Evolutionary conservation across 495 filamentous ascomycete species (phyloP), one percentile per base, ranked within the genome.

Genomic region (Hypoxylon perforatum): DNA sequence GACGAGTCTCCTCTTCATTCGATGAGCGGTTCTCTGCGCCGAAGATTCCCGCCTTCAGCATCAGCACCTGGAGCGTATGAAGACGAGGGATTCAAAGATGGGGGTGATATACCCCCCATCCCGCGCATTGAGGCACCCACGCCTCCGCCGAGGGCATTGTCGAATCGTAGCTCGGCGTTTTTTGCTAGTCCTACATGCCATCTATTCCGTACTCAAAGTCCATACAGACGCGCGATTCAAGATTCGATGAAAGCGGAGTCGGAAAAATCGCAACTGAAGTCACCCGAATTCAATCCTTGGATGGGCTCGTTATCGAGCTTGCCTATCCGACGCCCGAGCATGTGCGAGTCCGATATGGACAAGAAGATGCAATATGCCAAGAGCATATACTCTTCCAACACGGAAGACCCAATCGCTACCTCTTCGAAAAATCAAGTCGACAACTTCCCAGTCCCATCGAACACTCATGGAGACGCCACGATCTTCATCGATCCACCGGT

Each of bases 181-280:
- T 82, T 82, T 55, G 79, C 73, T 11, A 80, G 78, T 33, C 78
- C 78, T 9, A 72, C 76, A 8, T 78, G 76, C 8, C 80, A 83
- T 60, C 75, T 83, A 17, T 82, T 84, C 63, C 80, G 80, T 36
- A 84, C 80, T 4, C 72, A 76, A 30, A 88, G 86, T 64, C 86
- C 87, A 12, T 90, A 80, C 68, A 82, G 82, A 38, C 81, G 81
- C 21, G 83, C 80, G 15, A 65, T 87, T 67, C 77, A 72, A 65
- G 76, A 75, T 36, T 73, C 67, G 6, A 85, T 81, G 50, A 64
- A 74, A 49, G 67, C 73, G 12, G 68, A 74, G 38, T 46, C 74
- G 4, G 64, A 67, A 14, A 62, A 35, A 71, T 58, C 57, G 70
- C 66, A 48, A 3, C 15, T 50, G 0, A 61, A 47, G 51, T 66